These are phyloP conservation scores for Graphilbum sp. DNA, from an alignment of 2,329 filamentous ascomycete genomes.

Conservation along the genomic window DNA sequence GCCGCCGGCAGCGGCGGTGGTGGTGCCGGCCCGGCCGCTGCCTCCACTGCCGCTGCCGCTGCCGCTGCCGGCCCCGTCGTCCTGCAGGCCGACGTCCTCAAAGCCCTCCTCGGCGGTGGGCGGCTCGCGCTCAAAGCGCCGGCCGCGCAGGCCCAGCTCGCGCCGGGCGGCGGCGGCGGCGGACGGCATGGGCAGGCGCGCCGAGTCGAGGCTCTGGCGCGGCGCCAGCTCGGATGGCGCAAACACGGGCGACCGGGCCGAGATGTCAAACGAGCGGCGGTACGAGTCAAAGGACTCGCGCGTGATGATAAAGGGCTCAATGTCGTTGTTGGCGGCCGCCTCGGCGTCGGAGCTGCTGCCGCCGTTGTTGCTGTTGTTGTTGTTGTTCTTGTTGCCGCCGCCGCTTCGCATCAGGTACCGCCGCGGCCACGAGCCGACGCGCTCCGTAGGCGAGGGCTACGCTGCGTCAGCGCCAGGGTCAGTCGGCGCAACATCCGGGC, in stretches of 20 bases:
- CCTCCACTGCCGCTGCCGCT: not conserved
- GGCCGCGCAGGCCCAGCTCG: constrained; percentile 29
- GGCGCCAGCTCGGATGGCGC: constrained; percentile 28
- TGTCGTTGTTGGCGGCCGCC: constrained; percentile 38
- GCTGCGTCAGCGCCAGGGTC: constrained; percentile 1
- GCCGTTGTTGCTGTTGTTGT: no score
- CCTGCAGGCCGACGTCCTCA: constrained; percentile 76
- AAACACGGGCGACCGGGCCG: constrained; percentile 66
- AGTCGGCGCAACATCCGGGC: no score
- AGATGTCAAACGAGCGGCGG: constrained; percentile 88
- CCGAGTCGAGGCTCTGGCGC: constrained; percentile 69
- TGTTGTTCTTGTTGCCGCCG: no score
- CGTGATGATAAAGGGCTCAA: constrained; percentile 88
- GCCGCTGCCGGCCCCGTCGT: constrained; percentile 44
- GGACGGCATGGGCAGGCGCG: constrained; percentile 9
- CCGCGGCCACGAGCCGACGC: constrained; percentile 58
- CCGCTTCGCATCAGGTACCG: no score
- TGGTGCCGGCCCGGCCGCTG: constrained; percentile 10
- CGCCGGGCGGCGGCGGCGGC: constrained; percentile 42
- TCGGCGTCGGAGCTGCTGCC: no score
- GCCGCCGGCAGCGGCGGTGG: constrained; percentile 15
- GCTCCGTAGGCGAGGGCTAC: constrained; percentile 78
- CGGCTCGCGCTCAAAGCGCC: constrained; percentile 39
- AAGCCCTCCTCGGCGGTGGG: constrained; percentile 54
- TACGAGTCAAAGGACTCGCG: constrained; percentile 96